Percentiles rank a stretch among this genome's conserved stretches.
These are phyloP conservation scores for Cadophora malorum DNA, from an alignment of 2,329 filamentous ascomycete genomes.

Conservation along the genomic window DNA sequence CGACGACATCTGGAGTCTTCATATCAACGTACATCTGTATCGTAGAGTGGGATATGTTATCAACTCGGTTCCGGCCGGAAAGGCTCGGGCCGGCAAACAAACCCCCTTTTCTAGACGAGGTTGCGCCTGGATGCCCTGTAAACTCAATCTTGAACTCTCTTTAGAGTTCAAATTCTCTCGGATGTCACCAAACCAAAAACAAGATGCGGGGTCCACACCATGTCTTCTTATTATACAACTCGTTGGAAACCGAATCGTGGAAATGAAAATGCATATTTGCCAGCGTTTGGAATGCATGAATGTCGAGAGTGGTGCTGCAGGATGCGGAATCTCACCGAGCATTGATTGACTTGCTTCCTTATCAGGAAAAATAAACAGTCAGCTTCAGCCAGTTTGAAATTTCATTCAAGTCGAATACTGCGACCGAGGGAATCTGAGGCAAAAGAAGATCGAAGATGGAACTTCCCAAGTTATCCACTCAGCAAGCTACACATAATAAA, in stretches of 20 bases:
- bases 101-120: constrained; percentile 10
- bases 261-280: constrained; percentile 3
- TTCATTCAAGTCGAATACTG: neutral
- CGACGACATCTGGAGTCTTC: neutral
- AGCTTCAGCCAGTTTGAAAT: neutral
- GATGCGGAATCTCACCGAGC: neutral
- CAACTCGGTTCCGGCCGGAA: neutral
- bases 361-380: neutral
- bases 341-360: neutral
- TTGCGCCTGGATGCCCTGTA: neutral
- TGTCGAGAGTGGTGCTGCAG: neutral
- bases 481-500: neutral
- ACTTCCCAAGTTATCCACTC: neutral
- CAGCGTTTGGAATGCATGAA: constrained; percentile 8
- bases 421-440: neutral
- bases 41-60: constrained; percentile 5
- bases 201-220: neutral
- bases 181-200: neutral
- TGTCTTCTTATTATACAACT: neutral
- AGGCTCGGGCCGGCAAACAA: constrained; percentile 10
- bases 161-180: neutral
- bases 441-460: neutral
- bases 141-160: constrained; percentile 6
- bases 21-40: neutral
- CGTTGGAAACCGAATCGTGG: neutral